These are phyloP conservation scores for Capronia americana DNA, from an alignment of 2,329 filamentous ascomycete genomes.

Conservation along the genomic window DNA sequence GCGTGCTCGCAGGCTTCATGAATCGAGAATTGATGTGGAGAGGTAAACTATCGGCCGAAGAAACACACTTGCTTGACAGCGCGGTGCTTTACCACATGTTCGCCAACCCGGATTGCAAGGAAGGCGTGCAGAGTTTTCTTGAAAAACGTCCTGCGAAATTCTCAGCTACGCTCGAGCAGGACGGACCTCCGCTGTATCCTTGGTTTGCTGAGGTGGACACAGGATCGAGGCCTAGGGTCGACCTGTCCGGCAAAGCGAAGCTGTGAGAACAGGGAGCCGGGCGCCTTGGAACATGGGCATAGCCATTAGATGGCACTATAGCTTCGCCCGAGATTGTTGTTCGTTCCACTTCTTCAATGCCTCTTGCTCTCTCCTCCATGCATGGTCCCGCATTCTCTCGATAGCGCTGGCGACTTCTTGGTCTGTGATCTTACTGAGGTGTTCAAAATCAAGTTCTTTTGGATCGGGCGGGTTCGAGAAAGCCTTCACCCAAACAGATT, in stretches of 20 bases:
- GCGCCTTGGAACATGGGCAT: neutral
- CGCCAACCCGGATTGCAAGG: constrained; percentile 63
- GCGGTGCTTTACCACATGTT: constrained; percentile 48
- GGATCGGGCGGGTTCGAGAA: constrained; percentile 42
- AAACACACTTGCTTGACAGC: constrained; percentile 70
- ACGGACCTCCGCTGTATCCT: constrained; percentile 66
- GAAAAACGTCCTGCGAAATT: constrained; percentile 71
- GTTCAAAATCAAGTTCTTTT: constrained; percentile 45
- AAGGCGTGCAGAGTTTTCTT: constrained; percentile 71
- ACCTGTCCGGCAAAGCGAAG: constrained; percentile 21
- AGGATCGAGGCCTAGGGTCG: constrained; percentile 18
- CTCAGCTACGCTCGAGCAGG: constrained; percentile 63
- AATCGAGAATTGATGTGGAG: constrained; percentile 32
- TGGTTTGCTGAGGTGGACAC: constrained; percentile 69
- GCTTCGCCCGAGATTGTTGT: constrained; percentile 40
- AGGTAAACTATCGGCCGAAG: constrained; percentile 61
- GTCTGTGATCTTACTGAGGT: constrained; percentile 45
- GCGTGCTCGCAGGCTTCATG: constrained; percentile 47
- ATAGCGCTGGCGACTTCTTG: constrained; percentile 46
- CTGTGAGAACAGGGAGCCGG: constrained; percentile 1
- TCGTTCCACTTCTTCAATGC: constrained; percentile 44
- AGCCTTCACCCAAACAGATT: constrained; percentile 42
- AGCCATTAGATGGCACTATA: constrained; percentile 37
- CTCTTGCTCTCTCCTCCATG: constrained; percentile 46
- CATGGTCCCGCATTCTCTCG: constrained; percentile 42